Percentiles rank a stretch among this genome's conserved stretches.
Conservation (phyloP, 2,329 filamentous ascomycete genomes). For the Teratosphaeria nubilosa region DNA sequence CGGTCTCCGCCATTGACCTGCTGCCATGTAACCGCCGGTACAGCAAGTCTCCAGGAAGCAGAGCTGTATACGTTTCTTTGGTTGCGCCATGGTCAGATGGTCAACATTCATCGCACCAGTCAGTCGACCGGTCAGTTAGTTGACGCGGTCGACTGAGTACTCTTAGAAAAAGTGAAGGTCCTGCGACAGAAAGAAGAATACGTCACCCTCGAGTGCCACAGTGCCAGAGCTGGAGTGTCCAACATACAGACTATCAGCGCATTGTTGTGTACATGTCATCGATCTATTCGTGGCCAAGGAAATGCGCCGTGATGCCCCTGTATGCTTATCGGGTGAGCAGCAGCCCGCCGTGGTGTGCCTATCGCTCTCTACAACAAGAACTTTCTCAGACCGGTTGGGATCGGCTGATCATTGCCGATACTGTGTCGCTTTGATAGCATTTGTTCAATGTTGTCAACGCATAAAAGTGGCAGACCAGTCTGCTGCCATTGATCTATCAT, state of each 20-base stretch:
- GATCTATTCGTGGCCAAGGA: background rate
- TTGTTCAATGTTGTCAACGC: background rate
- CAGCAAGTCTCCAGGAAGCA: background rate
- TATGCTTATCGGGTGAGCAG: background rate
- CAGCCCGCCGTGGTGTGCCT: background rate
- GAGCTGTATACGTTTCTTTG: background rate
- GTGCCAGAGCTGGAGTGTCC: background rate
- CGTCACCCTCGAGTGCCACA: background rate
- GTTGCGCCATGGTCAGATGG: background rate
- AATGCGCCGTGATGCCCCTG: background rate
- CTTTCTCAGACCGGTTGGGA: background rate
- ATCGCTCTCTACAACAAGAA: background rate
- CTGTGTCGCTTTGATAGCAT: background rate
- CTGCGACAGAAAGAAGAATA: background rate
- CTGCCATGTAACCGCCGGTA: background rate
- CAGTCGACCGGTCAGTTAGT: background rate
- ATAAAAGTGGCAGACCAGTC: background rate
- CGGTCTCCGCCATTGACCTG: background rate
- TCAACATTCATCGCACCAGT: background rate
- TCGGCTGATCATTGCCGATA: background rate
- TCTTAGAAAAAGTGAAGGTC: background rate
- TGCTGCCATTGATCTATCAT: background rate
- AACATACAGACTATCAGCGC: background rate
- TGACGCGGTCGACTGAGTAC: background rate
- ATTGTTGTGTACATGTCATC: background rate